Conservation (phyloP, 805 yeast genomes). For the Wickerhamomyces chambardii region DNA sequence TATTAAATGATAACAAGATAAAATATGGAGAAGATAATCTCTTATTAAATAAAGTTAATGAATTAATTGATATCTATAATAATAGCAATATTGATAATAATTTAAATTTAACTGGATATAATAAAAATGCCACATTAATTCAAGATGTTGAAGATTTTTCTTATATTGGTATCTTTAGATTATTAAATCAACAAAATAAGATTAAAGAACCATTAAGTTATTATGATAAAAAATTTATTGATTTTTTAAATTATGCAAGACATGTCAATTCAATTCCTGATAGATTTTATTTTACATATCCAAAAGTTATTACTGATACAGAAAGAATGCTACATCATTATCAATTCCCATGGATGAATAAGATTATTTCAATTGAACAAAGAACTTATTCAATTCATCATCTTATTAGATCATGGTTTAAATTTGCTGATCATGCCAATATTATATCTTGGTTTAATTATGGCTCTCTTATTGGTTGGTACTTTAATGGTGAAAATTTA, state of each 20-base stretch:
- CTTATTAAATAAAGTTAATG: not conserved
- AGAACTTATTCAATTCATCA: not conserved
- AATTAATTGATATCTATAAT: not conserved
- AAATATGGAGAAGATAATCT: not conserved
- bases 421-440: not conserved
- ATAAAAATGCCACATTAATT: not conserved
- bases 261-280: not conserved
- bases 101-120: no score
- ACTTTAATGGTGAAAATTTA: slow-evolving; percentile 42
- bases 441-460: slow-evolving; percentile 1
- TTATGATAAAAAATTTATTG: not conserved
- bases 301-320: not conserved
- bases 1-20: not conserved
- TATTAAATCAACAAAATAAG: not conserved
- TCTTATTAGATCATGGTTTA: slow-evolving; percentile 1
- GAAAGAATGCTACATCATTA: not conserved
- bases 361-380: not conserved
- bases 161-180: not conserved
- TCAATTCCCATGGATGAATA: not conserved
- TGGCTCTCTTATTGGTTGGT: slow-evolving; percentile 17
- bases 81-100: no score
- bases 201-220: not conserved
- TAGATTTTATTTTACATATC: not conserved
- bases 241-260: not conserved
- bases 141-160: not conserved